These are phyloP conservation scores for Neopestalotiopsis sp. DNA, from an alignment of 2,329 filamentous ascomycete species.

Conservation along the genomic window DNA sequence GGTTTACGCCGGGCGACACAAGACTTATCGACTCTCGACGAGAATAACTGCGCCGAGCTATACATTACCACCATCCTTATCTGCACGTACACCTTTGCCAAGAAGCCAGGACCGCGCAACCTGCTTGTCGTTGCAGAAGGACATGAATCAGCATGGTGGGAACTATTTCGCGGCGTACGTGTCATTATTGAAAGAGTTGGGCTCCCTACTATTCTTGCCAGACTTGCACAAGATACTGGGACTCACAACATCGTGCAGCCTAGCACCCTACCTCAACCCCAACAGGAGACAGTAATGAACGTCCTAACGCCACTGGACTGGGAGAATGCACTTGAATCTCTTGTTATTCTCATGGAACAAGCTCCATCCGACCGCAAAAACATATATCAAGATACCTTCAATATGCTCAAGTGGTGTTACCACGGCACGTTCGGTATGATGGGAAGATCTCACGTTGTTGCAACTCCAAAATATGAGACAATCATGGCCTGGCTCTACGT, in stretches of 20 bases:
- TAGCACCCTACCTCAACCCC: background rate
- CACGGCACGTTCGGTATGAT: background rate
- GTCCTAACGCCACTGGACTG: background rate
- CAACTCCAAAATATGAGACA: background rate
- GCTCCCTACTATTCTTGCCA: background rate
- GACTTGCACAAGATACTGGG: background rate
- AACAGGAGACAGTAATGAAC: too few relatives aligned
- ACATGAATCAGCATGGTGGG: background rate
- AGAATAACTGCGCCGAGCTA: background rate
- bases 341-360: background rate
- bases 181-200: background rate
- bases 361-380: background rate
- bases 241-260: background rate
- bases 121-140: background rate
- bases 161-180: background rate
- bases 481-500: constrained; percentile 1
- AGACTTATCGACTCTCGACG: background rate
- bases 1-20: background rate
- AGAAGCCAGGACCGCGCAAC: background rate
- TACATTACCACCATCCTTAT: background rate
- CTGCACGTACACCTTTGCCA: background rate
- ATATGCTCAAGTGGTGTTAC: constrained; percentile 1
- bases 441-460: background rate
- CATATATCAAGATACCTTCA: background rate
- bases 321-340: background rate